Evolutionary conservation across 2,329 filamentous ascomycete species (phyloP).

Genomic region (Endocalyx cinctus): DNA sequence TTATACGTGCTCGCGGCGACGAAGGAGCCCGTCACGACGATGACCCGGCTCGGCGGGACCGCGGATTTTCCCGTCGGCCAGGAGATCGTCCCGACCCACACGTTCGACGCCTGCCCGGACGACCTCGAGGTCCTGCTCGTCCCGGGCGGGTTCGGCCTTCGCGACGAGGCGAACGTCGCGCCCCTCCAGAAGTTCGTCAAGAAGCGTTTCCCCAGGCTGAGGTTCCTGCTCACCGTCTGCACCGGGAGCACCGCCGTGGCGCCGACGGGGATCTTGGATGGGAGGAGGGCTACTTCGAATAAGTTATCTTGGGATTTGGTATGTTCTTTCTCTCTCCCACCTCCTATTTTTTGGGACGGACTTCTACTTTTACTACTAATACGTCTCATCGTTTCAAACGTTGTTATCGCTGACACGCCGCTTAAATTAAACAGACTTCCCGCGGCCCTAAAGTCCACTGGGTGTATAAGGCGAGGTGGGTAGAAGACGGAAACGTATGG

Average conservation of each 20-base stretch:
- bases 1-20: conserved; percentile 37
- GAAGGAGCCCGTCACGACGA: conserved; percentile 36
- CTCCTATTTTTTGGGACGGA: neutral
- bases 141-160: conserved; percentile 55
- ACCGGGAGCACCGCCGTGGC: conserved; percentile 59
- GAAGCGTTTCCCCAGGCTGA: conserved; percentile 40
- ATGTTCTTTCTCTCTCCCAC: conserved; percentile 3
- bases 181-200: conserved; percentile 42
- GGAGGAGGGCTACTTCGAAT: conserved; percentile 60
- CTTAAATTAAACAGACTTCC: no score
- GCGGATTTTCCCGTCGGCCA: no score
- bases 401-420: no score
- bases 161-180: conserved; percentile 25
- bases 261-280: conserved; percentile 54
- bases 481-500: conserved; percentile 63
- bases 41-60: conserved; percentile 21
- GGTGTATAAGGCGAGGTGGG: conserved; percentile 59
- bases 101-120: conserved; percentile 46
- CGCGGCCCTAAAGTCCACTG: conserved; percentile 51
- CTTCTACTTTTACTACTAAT: neutral
- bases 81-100: conserved; percentile 38
- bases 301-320: conserved; percentile 52
- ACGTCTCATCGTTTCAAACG: conserved; percentile 7
- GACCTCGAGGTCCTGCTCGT: conserved; percentile 61
- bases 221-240: conserved; percentile 61